These are phyloP conservation scores for Nicotiana obtusifolia DNA, from an alignment of 257 asterid species.

Conservation along the genomic window DNA sequence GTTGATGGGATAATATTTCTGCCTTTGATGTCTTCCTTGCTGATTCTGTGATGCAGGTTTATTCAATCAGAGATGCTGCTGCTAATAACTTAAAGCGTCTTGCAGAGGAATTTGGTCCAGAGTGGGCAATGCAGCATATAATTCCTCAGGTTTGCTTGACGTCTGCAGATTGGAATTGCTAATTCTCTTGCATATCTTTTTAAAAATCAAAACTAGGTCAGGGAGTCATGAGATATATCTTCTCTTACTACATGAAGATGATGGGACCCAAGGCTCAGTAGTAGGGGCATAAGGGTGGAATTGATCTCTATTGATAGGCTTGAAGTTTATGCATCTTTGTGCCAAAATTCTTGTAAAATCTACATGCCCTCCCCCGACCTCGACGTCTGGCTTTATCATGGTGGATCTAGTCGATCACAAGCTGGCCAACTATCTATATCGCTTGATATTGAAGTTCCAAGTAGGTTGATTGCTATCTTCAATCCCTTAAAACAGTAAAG, in stretches of 20 bases:
- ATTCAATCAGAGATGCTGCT: slow-evolving; percentile 55
- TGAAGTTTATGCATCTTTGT: background rate
- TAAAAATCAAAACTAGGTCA: background rate
- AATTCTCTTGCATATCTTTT: background rate
- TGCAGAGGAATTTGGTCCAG: slow-evolving; percentile 58
- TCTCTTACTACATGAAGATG: background rate
- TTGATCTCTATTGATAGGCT: background rate
- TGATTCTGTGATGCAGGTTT: slow-evolving; percentile 30
- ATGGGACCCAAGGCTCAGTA: background rate
- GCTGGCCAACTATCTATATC: background rate
- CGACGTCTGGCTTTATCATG: background rate
- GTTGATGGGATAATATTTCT: background rate
- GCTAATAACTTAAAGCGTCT: slow-evolving; percentile 53
- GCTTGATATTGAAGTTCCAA: too few species aligned
- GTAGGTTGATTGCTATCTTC: background rate
- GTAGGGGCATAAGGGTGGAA: background rate
- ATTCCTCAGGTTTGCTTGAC: slow-evolving; percentile 48
- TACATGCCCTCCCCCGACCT: background rate
- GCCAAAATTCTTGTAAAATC: background rate
- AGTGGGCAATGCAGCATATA: slow-evolving; percentile 63
- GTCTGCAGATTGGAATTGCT: background rate
- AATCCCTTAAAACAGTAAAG: background rate
- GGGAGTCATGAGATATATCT: background rate
- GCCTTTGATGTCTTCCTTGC: background rate
- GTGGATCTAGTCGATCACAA: background rate